Evolutionary conservation across 208 protist species (phyloP).

Genomic region (Crithidia thermophila): DNA sequence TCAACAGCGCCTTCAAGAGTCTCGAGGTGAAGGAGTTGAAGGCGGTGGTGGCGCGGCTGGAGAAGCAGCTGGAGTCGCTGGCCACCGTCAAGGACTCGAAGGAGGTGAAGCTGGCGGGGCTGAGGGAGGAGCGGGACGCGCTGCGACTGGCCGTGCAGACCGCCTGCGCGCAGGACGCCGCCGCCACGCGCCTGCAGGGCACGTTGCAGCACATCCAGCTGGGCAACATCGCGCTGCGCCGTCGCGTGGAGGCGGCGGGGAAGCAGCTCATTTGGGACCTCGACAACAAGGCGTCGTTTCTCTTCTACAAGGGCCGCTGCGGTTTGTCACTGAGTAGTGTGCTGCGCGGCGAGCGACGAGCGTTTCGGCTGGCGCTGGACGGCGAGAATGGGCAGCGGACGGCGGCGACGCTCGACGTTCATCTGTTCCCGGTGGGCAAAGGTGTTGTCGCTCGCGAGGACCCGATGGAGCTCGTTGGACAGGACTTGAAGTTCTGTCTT

Average conservation of each 20-base stretch:
- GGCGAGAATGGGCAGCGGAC: conserved; percentile 50
- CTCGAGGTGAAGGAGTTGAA: conserved; percentile 81
- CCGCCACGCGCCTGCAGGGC: conserved; percentile 34
- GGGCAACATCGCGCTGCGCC: conserved; percentile 62
- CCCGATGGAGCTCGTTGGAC: conserved; percentile 41
- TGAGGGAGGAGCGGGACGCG: conserved; percentile 53
- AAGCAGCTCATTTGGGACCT: conserved; percentile 38
- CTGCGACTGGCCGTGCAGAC: conserved; percentile 42
- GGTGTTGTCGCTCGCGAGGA: conserved; percentile 19
- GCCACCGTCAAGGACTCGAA: conserved; percentile 36
- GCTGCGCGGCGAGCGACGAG: conserved; percentile 39
- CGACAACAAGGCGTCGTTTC: conserved; percentile 53
- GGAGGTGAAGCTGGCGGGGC: conserved; percentile 32
- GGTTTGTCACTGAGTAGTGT: conserved; percentile 54
- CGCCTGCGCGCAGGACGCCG: conserved; percentile 30
- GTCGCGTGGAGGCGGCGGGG: conserved; percentile 54
- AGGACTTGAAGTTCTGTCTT: conserved; percentile 66
- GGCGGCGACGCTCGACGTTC: conserved; percentile 47
- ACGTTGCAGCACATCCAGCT: conserved; percentile 47
- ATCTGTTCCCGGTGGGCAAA: conserved; percentile 58
- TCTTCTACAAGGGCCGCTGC: conserved; percentile 72
- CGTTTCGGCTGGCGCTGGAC: conserved; percentile 43
- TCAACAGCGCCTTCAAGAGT: conserved; percentile 64
- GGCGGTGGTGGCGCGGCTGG: conserved; percentile 41
- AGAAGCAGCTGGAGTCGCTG: conserved; percentile 51